These are phyloP conservation scores for Solanum okadae DNA, from an alignment of 257 asterid species.

Conservation along the genomic window DNA sequence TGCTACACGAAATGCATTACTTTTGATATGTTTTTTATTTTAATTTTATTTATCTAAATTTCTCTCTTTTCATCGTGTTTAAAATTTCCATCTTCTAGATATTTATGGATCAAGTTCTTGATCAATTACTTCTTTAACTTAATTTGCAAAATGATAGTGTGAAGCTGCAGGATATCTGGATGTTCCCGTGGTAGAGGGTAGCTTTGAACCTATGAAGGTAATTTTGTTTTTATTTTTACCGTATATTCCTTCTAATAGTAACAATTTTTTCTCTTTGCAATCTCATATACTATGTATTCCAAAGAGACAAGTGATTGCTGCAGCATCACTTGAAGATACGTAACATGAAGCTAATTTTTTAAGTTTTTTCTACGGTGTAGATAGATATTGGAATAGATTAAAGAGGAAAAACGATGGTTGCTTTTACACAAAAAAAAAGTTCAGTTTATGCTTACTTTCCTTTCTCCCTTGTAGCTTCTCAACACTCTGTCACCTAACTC, in stretches of 20 bases:
- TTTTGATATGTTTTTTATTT: constrained; percentile 51
- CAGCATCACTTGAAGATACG: background rate
- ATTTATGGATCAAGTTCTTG: constrained; percentile 25
- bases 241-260: background rate
- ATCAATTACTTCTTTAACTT: constrained; percentile 30
- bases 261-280: background rate
- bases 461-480: background rate
- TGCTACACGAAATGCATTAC: constrained; percentile 82
- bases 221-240: background rate
- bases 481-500: background rate
- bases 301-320: background rate
- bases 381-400: background rate
- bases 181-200: constrained; percentile 87
- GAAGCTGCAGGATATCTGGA: constrained; percentile 93
- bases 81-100: background rate
- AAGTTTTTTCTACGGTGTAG: background rate
- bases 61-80: background rate
- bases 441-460: background rate
- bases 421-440: background rate
- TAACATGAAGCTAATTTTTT: background rate
- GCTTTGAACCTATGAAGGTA: constrained; percentile 15
- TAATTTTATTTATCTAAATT: background rate
- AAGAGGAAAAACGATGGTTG: background rate
- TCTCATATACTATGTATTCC: background rate
- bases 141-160: constrained; percentile 93